Percentiles rank a stretch among this genome's conserved stretches.
These are phyloP conservation scores for Acanthamoeba castellanii DNA, from an alignment of 208 protist genomes.

Conservation along the genomic window DNA sequence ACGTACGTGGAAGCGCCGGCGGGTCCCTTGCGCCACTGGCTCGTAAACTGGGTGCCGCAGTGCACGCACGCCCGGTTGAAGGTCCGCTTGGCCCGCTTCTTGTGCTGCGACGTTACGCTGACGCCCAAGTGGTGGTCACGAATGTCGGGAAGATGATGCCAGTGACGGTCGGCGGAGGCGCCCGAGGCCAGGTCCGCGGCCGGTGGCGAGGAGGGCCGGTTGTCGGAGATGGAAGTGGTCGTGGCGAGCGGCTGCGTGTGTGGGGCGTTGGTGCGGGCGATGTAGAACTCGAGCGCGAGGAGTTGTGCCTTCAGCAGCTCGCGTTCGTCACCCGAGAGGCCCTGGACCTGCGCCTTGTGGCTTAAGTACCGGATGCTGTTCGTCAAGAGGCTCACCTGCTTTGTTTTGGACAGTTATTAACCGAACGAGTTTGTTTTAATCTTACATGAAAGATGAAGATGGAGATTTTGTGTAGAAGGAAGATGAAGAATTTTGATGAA, in stretches of 20 bases:
- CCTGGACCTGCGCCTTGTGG: neutral
- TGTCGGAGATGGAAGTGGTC: neutral
- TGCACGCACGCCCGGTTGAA: constrained; percentile 33
- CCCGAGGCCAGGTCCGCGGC: neutral
- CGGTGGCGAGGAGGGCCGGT: neutral
- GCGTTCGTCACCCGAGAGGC: neutral
- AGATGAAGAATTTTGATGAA: too few species aligned
- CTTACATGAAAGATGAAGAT: too few species aligned
- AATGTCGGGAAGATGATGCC: neutral
- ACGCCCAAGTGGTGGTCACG: neutral
- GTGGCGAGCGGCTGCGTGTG: neutral
- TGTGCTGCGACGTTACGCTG: neutral
- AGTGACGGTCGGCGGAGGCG: neutral
- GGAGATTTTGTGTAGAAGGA: too few species aligned
- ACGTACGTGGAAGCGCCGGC: neutral
- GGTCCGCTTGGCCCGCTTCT: constrained; percentile 38
- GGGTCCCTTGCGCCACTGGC: constrained; percentile 30
- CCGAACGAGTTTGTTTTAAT: neutral
- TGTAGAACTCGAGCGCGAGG: neutral
- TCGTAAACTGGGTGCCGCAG: constrained; percentile 3
- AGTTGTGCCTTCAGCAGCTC: neutral
- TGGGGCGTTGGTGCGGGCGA: neutral
- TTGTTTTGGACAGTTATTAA: too few species aligned
- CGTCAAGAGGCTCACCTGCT: neutral
- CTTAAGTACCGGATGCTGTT: neutral